phyloP scores from a whole-genome alignment of 1,139 yeast genomes.

The Blastobotrys petasosporus region DNA sequence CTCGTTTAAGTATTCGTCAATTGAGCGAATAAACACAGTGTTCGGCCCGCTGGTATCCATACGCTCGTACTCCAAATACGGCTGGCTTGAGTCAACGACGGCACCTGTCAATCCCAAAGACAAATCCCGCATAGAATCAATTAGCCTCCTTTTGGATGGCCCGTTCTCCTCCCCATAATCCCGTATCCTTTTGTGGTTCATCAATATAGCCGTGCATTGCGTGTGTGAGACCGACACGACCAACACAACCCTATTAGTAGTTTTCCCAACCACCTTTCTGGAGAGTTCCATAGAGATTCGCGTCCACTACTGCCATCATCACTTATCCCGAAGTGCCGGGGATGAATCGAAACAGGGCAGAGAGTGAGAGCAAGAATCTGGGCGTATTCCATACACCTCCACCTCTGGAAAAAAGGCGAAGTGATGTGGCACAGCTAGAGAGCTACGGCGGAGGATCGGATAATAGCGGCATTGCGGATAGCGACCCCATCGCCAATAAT shows the following conservation, averaged over 20 bases:
- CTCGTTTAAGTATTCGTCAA: conserved; percentile 21
- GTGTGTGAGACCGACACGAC: not conserved
- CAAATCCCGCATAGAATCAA: conserved; percentile 10
- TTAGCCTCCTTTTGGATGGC: conserved; percentile 6
- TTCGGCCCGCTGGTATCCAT: conserved; percentile 21
- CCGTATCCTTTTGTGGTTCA: not conserved
- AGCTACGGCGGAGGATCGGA: not conserved
- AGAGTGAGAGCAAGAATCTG: no score
- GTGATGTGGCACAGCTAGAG: conserved; percentile 19
- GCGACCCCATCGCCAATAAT: not conserved
- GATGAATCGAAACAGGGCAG: no score
- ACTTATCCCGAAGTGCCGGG: no score
- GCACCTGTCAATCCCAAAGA: not conserved
- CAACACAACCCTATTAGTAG: not conserved
- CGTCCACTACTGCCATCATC: not conserved
- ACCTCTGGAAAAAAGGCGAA: conserved; percentile 20
- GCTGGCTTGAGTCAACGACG: no score
- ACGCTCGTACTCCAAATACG: not conserved
- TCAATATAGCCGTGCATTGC: not conserved
- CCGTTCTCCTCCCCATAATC: conserved; percentile 3
- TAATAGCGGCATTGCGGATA: not conserved
- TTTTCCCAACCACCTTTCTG: not conserved
- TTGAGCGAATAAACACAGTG: conserved; percentile 24
- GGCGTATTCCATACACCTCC: conserved; percentile 25
- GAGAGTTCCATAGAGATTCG: not conserved